Conservation (phyloP, 345 rosid genomes). For the Aquilaria yunnanensis region DNA sequence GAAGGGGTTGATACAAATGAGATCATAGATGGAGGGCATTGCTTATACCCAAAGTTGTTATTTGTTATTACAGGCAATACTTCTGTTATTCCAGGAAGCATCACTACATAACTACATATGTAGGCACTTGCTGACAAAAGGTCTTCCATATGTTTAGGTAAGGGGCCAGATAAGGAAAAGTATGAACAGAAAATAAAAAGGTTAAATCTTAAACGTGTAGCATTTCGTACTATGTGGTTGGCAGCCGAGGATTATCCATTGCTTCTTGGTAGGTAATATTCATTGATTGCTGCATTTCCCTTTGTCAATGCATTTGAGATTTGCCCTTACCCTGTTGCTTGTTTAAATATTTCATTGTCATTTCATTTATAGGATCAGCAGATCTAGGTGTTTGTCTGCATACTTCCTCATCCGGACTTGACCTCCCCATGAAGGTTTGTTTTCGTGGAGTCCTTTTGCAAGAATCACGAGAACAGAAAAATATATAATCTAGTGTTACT, state of each 20-base stretch:
- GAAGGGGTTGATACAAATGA: conserved; percentile 44
- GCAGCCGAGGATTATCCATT: conserved; percentile 93
- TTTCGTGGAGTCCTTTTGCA: background rate
- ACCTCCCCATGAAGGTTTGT: conserved; percentile 92
- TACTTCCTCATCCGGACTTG: conserved; percentile 94
- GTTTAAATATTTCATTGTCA: conserved; percentile 6
- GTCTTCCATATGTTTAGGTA: conserved; percentile 41
- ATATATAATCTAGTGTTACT: background rate
- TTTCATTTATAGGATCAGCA: conserved; percentile 52
- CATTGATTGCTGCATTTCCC: background rate
- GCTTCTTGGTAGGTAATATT: conserved; percentile 52
- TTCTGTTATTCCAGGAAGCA: conserved; percentile 4
- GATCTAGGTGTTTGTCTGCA: conserved; percentile 97
- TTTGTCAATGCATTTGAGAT: background rate
- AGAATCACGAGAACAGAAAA: background rate
- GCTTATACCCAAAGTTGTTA: conserved; percentile 62
- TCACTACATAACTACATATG: background rate
- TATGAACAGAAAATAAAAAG: conserved; percentile 81
- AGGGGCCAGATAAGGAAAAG: conserved; percentile 89
- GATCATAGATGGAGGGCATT: conserved; percentile 39
- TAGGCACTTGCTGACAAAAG: conserved; percentile 6
- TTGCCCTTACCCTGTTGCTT: background rate
- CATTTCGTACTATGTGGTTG: conserved; percentile 96
- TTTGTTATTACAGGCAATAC: conserved; percentile 82
- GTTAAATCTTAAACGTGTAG: conserved; percentile 72